Evolutionary conservation across 352 stramenopile genomes (phyloP).

Genomic region (Phytopythium litorale): DNA sequence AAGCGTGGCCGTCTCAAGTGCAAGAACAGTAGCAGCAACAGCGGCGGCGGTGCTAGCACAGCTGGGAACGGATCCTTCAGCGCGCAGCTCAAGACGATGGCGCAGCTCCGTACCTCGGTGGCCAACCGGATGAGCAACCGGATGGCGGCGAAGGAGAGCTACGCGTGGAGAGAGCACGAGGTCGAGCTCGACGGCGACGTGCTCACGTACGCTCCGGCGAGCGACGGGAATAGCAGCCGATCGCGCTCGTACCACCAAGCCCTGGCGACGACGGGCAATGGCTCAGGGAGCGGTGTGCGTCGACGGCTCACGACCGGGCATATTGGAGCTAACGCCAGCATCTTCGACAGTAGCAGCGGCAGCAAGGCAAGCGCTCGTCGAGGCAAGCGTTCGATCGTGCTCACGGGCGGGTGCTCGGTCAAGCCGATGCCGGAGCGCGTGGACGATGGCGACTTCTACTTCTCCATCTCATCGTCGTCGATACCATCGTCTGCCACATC

Average conservation of each 20-base stretch:
- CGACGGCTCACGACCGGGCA: neutral
- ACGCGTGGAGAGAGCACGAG: conserved; percentile 54
- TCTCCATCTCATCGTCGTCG: conserved; percentile 54
- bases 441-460: conserved; percentile 58
- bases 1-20: conserved; percentile 46
- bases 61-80: neutral
- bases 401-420: conserved; percentile 44
- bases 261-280: conserved; percentile 15
- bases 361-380: conserved; percentile 9
- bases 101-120: conserved; percentile 13
- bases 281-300: conserved; percentile 4
- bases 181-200: conserved; percentile 63
- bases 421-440: conserved; percentile 66
- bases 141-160: neutral
- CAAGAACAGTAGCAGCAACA: conserved; percentile 26
- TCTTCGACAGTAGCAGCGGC: conserved; percentile 8
- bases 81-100: conserved; percentile 58
- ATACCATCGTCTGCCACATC: neutral
- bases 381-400: conserved; percentile 35
- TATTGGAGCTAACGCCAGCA: neutral
- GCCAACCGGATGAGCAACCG: conserved; percentile 1
- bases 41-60: neutral
- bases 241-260: conserved; percentile 6
- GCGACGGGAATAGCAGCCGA: neutral
- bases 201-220: conserved; percentile 36